Evolutionary conservation across 163 green algal genomes (phyloP).

Genomic region (Volvox carteri): DNA sequence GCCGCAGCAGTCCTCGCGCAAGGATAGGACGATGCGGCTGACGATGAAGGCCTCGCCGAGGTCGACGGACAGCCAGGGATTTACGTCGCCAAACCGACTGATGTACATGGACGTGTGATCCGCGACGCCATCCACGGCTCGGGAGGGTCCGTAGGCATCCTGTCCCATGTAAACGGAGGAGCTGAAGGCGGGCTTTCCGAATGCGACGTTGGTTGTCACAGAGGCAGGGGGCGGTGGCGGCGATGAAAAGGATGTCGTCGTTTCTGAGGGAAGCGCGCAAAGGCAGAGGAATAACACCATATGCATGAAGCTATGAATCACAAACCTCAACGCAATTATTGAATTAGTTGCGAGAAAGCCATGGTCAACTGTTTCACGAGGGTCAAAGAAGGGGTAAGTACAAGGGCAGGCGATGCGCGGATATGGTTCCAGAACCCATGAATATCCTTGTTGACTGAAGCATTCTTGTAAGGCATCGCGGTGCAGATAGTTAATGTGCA

Average conservation of each 20-base stretch:
- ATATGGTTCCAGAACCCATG: no score
- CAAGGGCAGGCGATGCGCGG: no score
- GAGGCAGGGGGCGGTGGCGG: neutral
- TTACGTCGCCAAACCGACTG: neutral
- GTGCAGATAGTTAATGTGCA: no score
- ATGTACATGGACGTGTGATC: neutral
- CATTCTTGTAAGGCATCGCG: no score
- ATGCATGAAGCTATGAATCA: no score
- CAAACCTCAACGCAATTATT: no score
- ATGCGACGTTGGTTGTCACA: neutral
- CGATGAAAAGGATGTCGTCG: neutral
- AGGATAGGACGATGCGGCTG: neutral
- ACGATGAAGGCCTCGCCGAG: slow-evolving; percentile 1
- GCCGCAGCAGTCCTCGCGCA: slow-evolving; percentile 2
- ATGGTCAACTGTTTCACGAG: no score
- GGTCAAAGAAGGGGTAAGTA: no score
- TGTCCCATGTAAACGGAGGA: neutral
- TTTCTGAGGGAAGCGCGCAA: neutral
- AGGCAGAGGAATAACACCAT: no score
- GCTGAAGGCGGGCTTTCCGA: neutral
- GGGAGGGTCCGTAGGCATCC: neutral
- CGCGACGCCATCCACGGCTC: slow-evolving; percentile 1
- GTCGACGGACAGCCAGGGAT: slow-evolving; percentile 27
- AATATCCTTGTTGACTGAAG: no score
- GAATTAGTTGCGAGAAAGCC: no score